A percentile compares a stretch with the other conserved stretches of the same genome.
Conservation (phyloP, 768 basidiomycete species). For the Zangia roseola region DNA sequence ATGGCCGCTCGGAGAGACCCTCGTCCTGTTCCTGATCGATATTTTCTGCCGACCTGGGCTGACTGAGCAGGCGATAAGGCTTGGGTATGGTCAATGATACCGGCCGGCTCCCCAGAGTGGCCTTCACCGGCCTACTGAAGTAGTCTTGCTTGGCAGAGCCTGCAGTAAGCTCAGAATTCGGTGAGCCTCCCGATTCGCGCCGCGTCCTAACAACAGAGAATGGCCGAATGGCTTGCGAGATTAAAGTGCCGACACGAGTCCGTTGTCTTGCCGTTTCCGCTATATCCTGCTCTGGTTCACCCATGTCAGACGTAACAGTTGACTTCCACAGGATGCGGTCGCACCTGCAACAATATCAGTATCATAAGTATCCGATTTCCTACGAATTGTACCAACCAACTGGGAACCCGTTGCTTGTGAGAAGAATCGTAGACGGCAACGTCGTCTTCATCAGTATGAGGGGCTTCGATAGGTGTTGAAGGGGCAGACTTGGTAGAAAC, state of each 20-base stretch:
- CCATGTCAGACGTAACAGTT: constrained; percentile 51
- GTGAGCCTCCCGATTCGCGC: constrained; percentile 37
- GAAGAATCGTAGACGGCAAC: constrained; percentile 80
- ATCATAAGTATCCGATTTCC: constrained; percentile 1
- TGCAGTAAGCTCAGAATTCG: constrained; percentile 21
- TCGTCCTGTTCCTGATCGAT: constrained; percentile 14
- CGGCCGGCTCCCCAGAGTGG: constrained; percentile 12
- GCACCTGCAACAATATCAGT: constrained; percentile 50
- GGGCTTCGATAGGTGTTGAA: constrained; percentile 35
- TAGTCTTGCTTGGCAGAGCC: constrained; percentile 20
- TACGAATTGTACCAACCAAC: constrained; percentile 55
- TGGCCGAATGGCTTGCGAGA: constrained; percentile 54
- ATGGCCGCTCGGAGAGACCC: constrained; percentile 5
- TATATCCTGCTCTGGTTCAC: constrained; percentile 40
- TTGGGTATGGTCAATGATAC: constrained; percentile 23
- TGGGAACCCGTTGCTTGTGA: constrained; percentile 77
- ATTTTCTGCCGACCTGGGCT: constrained; percentile 29
- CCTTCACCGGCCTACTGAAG: constrained; percentile 19
- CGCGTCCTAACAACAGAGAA: constrained; percentile 37
- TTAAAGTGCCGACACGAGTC: constrained; percentile 52
- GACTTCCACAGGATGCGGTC: constrained; percentile 85
- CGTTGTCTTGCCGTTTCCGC: constrained; percentile 34
- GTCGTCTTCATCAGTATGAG: constrained; percentile 40
- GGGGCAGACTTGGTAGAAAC: constrained; percentile 30
- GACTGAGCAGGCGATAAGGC: constrained; percentile 15